phyloP scores from a whole-genome alignment of 768 basidiomycete genomes.

The Leucosporidium scottii region DNA sequence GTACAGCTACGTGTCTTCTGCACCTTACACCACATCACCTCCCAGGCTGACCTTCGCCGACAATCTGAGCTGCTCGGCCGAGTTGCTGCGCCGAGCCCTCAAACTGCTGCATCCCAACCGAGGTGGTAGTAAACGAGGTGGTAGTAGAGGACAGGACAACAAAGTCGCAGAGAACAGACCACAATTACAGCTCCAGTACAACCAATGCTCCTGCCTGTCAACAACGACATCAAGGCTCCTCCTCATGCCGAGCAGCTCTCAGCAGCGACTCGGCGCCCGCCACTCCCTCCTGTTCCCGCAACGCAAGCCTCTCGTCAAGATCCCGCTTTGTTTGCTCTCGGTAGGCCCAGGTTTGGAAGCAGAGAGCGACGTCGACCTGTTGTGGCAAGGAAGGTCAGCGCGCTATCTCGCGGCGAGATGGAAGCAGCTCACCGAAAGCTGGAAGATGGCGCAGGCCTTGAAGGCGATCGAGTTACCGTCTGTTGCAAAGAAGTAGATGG shows the following conservation, averaged over 20 bases:
- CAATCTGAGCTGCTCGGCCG: too few relatives aligned
- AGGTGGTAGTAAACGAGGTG: too few relatives aligned
- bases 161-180: too few relatives aligned
- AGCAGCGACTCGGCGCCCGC: neutral
- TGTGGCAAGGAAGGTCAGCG: slow-evolving; percentile 32
- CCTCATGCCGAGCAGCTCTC: neutral
- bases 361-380: slow-evolving; percentile 27
- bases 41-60: too few relatives aligned
- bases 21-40: too few relatives aligned
- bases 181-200: too few relatives aligned
- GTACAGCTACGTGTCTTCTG: too few relatives aligned
- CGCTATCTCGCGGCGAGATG: neutral
- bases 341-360: slow-evolving; percentile 28
- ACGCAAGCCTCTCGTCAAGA: neutral
- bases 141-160: too few relatives aligned
- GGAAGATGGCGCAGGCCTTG: slow-evolving; percentile 34
- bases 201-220: too few relatives aligned
- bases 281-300: neutral
- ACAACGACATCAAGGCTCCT: too few relatives aligned
- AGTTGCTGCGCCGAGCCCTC: too few relatives aligned
- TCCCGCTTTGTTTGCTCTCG: slow-evolving; percentile 19
- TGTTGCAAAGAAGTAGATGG: slow-evolving; percentile 31
- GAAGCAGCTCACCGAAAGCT: slow-evolving; percentile 16
- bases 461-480: slow-evolving; percentile 22
- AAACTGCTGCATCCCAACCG: too few relatives aligned